Evolutionary conservation across 1,284 basidiomycete genomes (phyloP).

Genomic region (Cryptococcus amylolentus): DNA sequence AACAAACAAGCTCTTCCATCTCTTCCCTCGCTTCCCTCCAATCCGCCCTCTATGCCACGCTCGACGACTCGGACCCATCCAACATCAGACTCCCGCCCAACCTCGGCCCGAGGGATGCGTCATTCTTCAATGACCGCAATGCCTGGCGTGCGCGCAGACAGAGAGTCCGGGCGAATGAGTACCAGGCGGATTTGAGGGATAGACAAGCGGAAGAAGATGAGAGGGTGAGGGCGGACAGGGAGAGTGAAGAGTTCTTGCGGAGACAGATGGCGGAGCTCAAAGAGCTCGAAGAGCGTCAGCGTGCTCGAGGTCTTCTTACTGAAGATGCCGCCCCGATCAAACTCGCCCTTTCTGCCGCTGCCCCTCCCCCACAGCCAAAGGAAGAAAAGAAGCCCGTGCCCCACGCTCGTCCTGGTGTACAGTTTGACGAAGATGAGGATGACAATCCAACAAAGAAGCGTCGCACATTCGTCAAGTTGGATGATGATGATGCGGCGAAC

Average conservation of each 20-base stretch:
- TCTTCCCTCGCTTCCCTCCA: not conserved
- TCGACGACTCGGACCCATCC: not conserved
- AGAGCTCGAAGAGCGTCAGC: conserved; percentile 70
- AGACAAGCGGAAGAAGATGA: conserved; percentile 76
- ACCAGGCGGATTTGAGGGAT: conserved; percentile 75
- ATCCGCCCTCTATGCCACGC: not conserved
- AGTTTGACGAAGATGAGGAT: conserved; percentile 80
- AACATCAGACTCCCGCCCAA: not conserved
- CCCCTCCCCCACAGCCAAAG: conserved; percentile 54
- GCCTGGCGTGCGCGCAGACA: conserved; percentile 72
- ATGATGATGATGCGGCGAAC: conserved; percentile 45
- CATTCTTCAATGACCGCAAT: conserved; percentile 48
- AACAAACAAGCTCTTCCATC: not conserved
- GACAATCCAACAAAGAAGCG: conserved; percentile 67
- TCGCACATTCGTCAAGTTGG: conserved; percentile 75
- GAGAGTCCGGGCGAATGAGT: conserved; percentile 66
- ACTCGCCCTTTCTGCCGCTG: conserved; percentile 60
- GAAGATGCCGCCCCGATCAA: conserved; percentile 85
- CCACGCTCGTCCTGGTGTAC: conserved; percentile 41
- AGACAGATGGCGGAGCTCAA: conserved; percentile 88
- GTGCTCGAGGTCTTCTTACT: conserved; percentile 78
- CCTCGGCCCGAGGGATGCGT: not conserved
- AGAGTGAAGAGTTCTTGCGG: conserved; percentile 82
- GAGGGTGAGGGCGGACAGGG: conserved; percentile 71
- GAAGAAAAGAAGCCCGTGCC: conserved; percentile 51